phyloP scores from a whole-genome alignment of 2,329 filamentous ascomycete species.

The Beauveria brongniartii region DNA sequence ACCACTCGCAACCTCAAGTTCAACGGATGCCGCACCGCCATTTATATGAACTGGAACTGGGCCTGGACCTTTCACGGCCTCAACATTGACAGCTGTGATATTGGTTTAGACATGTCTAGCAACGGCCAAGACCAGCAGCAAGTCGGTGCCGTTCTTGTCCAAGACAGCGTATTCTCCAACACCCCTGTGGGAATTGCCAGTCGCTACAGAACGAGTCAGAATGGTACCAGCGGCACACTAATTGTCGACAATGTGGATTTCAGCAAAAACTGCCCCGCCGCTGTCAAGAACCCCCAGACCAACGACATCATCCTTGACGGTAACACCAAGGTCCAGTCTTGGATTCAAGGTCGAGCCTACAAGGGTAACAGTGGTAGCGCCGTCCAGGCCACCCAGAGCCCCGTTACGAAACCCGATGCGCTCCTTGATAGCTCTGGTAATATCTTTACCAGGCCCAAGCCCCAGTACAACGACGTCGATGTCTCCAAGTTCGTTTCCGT shows the following conservation, averaged over 20 bases:
- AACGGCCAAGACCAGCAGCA: conserved; percentile 55
- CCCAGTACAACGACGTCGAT: conserved; percentile 68
- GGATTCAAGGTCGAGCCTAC: conserved; percentile 74
- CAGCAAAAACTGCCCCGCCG: conserved; percentile 53
- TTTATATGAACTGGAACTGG: conserved; percentile 93
- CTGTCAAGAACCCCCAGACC: conserved; percentile 53
- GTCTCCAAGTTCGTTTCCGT: conserved; percentile 72
- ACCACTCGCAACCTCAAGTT: conserved; percentile 77
- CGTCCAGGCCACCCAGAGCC: conserved; percentile 49
- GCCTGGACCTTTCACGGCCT: conserved; percentile 73
- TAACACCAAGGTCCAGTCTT: conserved; percentile 60
- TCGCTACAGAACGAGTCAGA: conserved; percentile 55
- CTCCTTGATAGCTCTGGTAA: conserved; percentile 59
- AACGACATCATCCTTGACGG: conserved; percentile 57
- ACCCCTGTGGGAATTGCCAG: conserved; percentile 65
- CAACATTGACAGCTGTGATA: conserved; percentile 62
- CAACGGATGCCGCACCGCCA: conserved; percentile 72
- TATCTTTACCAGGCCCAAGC: conserved; percentile 78
- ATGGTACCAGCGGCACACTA: conserved; percentile 69
- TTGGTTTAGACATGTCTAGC: conserved; percentile 73
- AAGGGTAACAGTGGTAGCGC: conserved; percentile 37
- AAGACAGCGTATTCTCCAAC: conserved; percentile 72
- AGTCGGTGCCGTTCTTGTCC: conserved; percentile 76
- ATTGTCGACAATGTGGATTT: conserved; percentile 90
- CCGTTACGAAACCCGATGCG: conserved; percentile 53